Conservation (phyloP, 2,329 filamentous ascomycete genomes). For the Pseudogymnoascus sp. region DNA sequence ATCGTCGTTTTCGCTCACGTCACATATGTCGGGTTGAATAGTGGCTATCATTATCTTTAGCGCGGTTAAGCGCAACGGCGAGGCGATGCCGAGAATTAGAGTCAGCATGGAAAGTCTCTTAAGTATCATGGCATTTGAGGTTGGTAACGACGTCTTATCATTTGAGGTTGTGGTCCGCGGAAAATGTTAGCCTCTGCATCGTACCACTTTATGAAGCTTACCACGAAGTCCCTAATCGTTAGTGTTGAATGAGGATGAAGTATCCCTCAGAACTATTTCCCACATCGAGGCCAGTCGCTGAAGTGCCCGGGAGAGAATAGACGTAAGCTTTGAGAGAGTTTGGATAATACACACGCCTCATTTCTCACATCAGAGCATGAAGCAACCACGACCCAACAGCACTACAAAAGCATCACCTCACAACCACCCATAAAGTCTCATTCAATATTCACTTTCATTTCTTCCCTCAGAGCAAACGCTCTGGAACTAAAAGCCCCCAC, state of each 20-base stretch:
- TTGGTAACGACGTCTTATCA: background rate
- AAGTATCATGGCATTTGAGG: background rate
- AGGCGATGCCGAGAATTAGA: background rate
- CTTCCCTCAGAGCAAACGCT: background rate
- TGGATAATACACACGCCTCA: background rate
- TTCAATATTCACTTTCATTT: constrained; percentile 7
- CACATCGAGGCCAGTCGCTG: background rate
- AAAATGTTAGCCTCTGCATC: background rate
- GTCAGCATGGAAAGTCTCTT: background rate
- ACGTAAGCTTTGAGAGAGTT: background rate
- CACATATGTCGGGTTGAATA: background rate
- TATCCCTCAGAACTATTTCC: background rate
- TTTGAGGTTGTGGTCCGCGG: background rate
- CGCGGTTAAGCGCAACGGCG: background rate
- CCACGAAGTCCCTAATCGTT: background rate
- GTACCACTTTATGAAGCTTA: background rate
- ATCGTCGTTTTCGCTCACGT: background rate
- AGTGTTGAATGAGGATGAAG: background rate
- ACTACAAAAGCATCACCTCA: background rate
- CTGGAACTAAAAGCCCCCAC: constrained; percentile 5
- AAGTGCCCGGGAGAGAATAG: background rate
- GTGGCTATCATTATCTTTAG: background rate
- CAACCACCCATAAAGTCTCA: background rate
- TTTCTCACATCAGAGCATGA: background rate
- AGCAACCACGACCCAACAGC: background rate